Percentiles rank a stretch among this genome's conserved stretches.
Conservation (phyloP, 208 protist species). For the Vickermania spadyakhi region DNA sequence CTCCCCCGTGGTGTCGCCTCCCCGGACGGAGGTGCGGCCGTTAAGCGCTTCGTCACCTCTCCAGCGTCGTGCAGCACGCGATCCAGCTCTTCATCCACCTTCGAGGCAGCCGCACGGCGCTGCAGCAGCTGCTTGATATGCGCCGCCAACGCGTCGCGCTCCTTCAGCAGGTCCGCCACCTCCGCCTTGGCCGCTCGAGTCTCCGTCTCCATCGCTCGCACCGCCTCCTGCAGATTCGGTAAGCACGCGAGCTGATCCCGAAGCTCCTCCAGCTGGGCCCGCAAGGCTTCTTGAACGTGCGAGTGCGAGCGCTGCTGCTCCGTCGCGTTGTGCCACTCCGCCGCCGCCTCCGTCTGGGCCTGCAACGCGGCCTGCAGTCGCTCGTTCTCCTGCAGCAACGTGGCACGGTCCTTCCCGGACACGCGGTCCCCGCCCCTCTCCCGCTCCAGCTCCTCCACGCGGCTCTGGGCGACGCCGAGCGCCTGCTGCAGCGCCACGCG, state of each 20-base stretch:
- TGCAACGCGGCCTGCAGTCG: conserved; percentile 59
- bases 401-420: conserved; percentile 35
- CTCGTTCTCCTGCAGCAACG: conserved; percentile 55
- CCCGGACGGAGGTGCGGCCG: conserved; percentile 23
- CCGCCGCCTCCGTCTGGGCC: neutral
- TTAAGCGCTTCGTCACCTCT: conserved; percentile 35
- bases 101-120: conserved; percentile 31
- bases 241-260: conserved; percentile 51
- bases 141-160: conserved; percentile 56
- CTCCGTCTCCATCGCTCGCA: conserved; percentile 48
- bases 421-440: conserved; percentile 21
- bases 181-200: conserved; percentile 43
- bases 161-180: conserved; percentile 39
- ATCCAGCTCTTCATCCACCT: conserved; percentile 42
- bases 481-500: conserved; percentile 45
- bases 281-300: conserved; percentile 19
- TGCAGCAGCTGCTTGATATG: conserved; percentile 60
- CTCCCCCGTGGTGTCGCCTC: too few relatives aligned
- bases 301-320: conserved; percentile 7
- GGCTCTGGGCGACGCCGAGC: conserved; percentile 27
- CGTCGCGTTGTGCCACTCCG: neutral
- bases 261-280: conserved; percentile 49
- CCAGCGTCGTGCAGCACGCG: conserved; percentile 46
- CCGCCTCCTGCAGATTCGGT: conserved; percentile 45
- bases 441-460: conserved; percentile 25